Evolutionary conservation across 768 basidiomycete genomes (phyloP), one percentile per base, ranked within the genome.

Genomic region (Cystobasidium onofrii): DNA sequence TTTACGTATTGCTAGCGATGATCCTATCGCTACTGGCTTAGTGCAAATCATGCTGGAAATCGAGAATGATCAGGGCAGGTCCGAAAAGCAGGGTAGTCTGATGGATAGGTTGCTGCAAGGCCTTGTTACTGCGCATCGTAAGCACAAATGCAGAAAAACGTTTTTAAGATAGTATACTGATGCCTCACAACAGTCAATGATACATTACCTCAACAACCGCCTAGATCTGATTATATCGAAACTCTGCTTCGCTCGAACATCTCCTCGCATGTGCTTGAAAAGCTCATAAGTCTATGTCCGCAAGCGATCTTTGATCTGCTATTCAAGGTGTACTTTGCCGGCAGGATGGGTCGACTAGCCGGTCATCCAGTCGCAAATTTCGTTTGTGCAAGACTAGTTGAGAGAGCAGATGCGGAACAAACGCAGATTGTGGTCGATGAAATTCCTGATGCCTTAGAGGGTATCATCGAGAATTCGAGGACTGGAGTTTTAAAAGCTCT

Each of bases 321-420:
- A 4, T 98, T 95, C 95, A 78, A 82, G 1, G 85, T 85, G 0
- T 94, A 96, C 81, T 89, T 98, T 79, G 80, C 82, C 54, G 87
- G 87, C n/a, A 81, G 88, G 75, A 83, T 96, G 43, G 81, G 85
- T 1, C 86, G 88, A 72, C 83, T 96, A 33, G 88, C 89, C 20
- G 83, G 85, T 23, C 95, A 99, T 81, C 92, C 94, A 1, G 90
- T 94, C 1, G 92, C 91, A 15, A 99, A 98, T 79, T 99, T 92
- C 78, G 93, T 97, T 25, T 84, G 93, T 3, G 89, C 93, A 0
- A 89, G 87, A 80, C 90, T 88, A 0, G 76, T 94, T 31, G 86
- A 86, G 63, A 84, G 90, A 57, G 80, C 88, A 15, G 83, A 85
- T n/a, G 83, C 81, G 20, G 81, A 82, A 2, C 86, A 89, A 74